A percentile compares a stretch with the other conserved stretches of the same genome.
phyloP scores from a whole-genome alignment of 2,329 filamentous ascomycete species.

The Didymosphaeria variabile region DNA sequence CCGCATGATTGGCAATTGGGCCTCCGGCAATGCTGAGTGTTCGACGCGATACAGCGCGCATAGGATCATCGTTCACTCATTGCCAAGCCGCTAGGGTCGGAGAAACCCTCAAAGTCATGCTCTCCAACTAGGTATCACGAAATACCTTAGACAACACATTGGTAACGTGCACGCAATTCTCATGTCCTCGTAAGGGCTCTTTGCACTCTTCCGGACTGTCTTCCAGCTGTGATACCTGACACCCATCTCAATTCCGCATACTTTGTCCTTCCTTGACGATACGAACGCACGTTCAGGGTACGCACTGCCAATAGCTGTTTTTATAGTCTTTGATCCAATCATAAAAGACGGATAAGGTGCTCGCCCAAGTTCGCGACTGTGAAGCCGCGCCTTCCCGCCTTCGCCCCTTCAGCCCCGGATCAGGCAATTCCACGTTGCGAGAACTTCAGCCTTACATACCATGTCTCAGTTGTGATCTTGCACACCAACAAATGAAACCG shows the following conservation, averaged over 20 bases:
- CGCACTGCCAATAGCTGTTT: not conserved
- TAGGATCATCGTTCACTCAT: conserved; percentile 26
- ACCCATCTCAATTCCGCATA: not conserved
- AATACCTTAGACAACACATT: not conserved
- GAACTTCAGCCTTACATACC: conserved; percentile 2
- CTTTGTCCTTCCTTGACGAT: not conserved
- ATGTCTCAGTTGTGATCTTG: not conserved
- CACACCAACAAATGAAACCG: not conserved
- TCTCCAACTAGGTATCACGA: not conserved
- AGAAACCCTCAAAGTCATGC: conserved; percentile 2
- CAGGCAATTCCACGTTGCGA: not conserved
- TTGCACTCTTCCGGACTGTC: not conserved
- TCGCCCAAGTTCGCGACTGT: not conserved
- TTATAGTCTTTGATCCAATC: not conserved
- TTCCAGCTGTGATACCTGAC: not conserved
- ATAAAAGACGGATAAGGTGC: not conserved
- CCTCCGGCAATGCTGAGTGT: conserved; percentile 20
- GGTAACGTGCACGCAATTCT: no score
- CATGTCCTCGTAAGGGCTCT: not conserved
- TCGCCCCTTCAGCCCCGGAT: not conserved
- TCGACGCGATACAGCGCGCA: conserved; percentile 18
- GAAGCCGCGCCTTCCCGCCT: not conserved
- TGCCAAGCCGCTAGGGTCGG: conserved; percentile 31
- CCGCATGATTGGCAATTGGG: conserved; percentile 43
- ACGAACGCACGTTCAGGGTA: not conserved